phyloP scores from a whole-genome alignment of 805 yeast genomes.

The Grigorovia humatica region DNA sequence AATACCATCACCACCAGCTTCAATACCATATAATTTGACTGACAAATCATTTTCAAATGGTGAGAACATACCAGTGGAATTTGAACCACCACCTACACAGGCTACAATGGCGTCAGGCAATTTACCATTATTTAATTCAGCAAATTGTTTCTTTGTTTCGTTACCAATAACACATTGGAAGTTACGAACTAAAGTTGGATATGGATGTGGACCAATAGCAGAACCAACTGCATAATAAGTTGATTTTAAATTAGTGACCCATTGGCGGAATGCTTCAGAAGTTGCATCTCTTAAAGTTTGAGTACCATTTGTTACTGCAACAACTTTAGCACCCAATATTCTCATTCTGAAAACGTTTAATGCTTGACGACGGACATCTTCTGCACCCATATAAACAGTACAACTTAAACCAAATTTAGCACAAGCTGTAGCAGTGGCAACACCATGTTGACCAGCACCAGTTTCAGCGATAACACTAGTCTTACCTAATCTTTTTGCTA shows the following conservation, averaged over 20 bases:
- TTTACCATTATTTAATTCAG: conserved; percentile 63
- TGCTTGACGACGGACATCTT: conserved; percentile 97
- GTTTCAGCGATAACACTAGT: conserved; percentile 75
- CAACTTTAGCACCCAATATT: conserved; percentile 89
- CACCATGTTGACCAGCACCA: conserved; percentile 93
- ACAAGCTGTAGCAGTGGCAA: conserved; percentile 86
- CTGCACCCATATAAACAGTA: conserved; percentile 97
- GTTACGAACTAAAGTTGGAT: conserved; percentile 94
- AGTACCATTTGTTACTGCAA: conserved; percentile 91
- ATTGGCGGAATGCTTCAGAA: conserved; percentile 87
- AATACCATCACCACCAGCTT: conserved; percentile 97
- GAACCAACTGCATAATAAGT: conserved; percentile 97
- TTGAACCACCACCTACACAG: conserved; percentile 99
- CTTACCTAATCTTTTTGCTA: conserved; percentile 74
- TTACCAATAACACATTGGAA: conserved; percentile 96
- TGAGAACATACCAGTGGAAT: conserved; percentile 89
- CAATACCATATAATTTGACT: conserved; percentile 85
- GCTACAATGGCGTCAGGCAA: conserved; percentile 94
- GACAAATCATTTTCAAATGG: conserved; percentile 77
- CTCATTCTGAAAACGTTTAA: conserved; percentile 95
- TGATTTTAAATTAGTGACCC: conserved; percentile 80
- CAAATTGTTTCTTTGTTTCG: conserved; percentile 88
- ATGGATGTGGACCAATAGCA: conserved; percentile 99
- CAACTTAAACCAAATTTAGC: conserved; percentile 90
- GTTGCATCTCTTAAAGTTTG: conserved; percentile 96